Base-by-base conservation (phyloP, 176 grass and related monocot species). In the Oryza australiensis region DNA sequence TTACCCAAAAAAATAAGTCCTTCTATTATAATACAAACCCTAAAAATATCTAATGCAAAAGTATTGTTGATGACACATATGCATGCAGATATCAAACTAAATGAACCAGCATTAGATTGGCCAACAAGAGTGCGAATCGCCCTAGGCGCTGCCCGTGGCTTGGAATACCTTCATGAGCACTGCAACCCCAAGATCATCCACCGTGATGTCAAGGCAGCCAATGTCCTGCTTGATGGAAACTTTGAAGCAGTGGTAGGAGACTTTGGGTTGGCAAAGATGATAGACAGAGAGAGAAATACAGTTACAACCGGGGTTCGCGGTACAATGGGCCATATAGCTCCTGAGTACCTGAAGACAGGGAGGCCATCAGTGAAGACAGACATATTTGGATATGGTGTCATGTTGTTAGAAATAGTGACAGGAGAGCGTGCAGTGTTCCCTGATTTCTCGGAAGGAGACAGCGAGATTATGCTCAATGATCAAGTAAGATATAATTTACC, bases 161-260 rank as follows among this genome's bases (percentile, higher is more conserved):
- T 97, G 64, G 90, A 92, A 63, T 97, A 97, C 74, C 90, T 97
- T 66, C 94, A 97, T 66, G 94, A 97, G 70, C 90, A 94, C 51
- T 94, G 94, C 82, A 91, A 94, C 60, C 94, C 94, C 33, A 97
- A 92, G 70, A 89, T 97, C 29, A 97, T 97, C 40, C 94, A 97
- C 74, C 90, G 94, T 34, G 94, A 97, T 35, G 92, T 94, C 68
- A 97, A 94, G 84, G 92, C 94, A 78, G 94, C 92, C 23, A 97
- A 97, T 41, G 51, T 97, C 76, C 75, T 94, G 68, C 90, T 97
- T 3, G 90, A 94, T 85, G 83, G 68, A 34, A 88, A 92, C 57
- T 87, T 97, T 16, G 92, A 97, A 74, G 88, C 94, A n/a, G 86
- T 94, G 27, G 86, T 97, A 49, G 94, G 88, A 48, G 94, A 94